A percentile compares a stretch with the other conserved stretches of the same genome.
These are phyloP conservation scores for Schizosaccharomyces cryophilus DNA, from an alignment of 805 yeast species.

Conservation along the genomic window DNA sequence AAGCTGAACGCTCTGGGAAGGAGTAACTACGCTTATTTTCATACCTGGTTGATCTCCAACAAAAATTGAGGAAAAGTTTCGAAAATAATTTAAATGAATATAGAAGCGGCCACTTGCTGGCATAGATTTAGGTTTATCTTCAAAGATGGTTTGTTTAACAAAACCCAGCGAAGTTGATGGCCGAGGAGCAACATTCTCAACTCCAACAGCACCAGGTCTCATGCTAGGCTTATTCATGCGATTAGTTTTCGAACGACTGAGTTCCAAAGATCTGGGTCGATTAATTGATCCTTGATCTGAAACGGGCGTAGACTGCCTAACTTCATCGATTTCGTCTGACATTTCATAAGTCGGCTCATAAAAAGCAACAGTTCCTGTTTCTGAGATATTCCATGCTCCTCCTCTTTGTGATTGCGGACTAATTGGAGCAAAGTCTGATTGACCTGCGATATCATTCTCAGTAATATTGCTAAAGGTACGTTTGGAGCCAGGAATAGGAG, in stretches of 20 bases:
- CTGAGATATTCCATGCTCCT: not conserved
- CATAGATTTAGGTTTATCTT: not conserved
- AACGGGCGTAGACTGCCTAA: not conserved
- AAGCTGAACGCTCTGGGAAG: not conserved
- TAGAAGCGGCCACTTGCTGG: not conserved
- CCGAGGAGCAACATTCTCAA: not conserved
- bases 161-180: not conserved
- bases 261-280: not conserved
- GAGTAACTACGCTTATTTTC: constrained; percentile 24
- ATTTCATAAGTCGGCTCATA: not conserved
- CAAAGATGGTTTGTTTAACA: not conserved
- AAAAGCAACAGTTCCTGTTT: not conserved
- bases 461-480: not conserved
- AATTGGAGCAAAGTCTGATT: too few relatives aligned
- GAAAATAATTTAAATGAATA: constrained; percentile 15
- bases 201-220: not conserved
- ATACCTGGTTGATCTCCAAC: constrained; percentile 64
- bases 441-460: not conserved
- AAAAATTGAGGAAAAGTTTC: constrained; percentile 57
- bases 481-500: not conserved
- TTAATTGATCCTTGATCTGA: not conserved
- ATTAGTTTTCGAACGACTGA: not conserved
- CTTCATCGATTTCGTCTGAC: not conserved
- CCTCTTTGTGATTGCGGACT: not conserved
- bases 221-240: not conserved